Base-by-base conservation (phyloP, 2,329 filamentous ascomycete species). In the Aspergillus alliaceus region DNA sequence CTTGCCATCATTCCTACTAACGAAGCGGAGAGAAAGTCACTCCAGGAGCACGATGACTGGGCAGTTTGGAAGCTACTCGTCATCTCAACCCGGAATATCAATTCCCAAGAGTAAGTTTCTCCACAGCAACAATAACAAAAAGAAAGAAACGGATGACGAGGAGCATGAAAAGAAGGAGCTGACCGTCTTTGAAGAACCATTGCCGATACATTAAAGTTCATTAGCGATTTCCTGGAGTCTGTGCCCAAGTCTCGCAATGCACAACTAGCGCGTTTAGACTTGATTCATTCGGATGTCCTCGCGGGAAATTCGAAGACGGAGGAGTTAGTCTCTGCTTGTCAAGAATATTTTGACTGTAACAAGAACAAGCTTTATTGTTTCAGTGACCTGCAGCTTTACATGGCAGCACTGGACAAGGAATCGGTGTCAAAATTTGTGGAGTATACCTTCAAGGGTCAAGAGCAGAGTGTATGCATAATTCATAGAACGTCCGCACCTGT, bases 291-390 rank as follows among this genome's bases (percentile, higher is more conserved):
- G 57, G 64, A 60, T 27, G 63, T 71, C 9, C 51, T 71, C 48
- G 59, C 61, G 5, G 70, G 68, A 29, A 62, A 63, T 15, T 50
- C 66, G 46, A 66, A 63, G 29, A 57, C 59, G 12, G 63, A 71
- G 6, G 69, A 72, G n/a, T 58, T 79, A 29, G 59, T 79, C 25
- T 57, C 66, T 39, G 70, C 66, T 15, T 79, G 73, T 54, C 67
- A 74, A 54, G 60, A 67, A 39, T 80, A 80, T 62, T 76, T 76
- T 56, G 67, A 77, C 35, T 62, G 62, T 7, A 76, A 76, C 59
- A 72, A 72, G 15, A 66, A 67, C 44, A 80, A 79, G 57, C 67
- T 76, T 22, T 79, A 78, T 60, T 79, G 77, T 56, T 80, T 80
- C 52, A 68, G 71, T 51, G 79, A 81, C 59, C 58, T 81, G 24